Evolutionary conservation across 1,139 yeast species (phyloP), one percentile per base, ranked within the genome.

Genomic region (Candida tunisiensis): DNA sequence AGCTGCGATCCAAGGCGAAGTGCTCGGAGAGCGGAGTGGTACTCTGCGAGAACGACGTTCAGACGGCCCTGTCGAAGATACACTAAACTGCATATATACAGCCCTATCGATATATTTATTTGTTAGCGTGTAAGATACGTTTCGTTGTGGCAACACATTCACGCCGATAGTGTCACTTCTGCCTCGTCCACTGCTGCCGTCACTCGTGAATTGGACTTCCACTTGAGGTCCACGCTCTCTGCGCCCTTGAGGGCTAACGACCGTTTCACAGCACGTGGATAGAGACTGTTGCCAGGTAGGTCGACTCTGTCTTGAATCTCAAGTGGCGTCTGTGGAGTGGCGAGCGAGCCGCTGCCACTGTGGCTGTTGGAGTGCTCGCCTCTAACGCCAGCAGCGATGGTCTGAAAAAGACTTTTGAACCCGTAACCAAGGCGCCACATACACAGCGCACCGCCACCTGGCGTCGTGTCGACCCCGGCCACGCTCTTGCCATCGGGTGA

Each of bases 21-120:
- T 88, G 98, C 57, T 74, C 93, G 4, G 95, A 85, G 45, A 60
- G 62, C 31, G 96, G 96, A 9, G 95, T 78, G 18, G 91, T 88
- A 21, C 68, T 88, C 19, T 73, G 77, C 36, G 74, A 78, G 30
- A 56, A 63, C 19, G 95, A 83, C 45, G 88, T 88, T 20, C 77
- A 77, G 39, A 55, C 57, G 24, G 69, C 75, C 24, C 55, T 79
- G 33, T 63, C 61, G n/a, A 18, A 20, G n/a, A 9, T 21, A n/a
- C n/a, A n/a, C n/a, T n/a, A n/a, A n/a, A n/a, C n/a, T n/a, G n/a
- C n/a, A n/a, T n/a, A n/a, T n/a, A n/a, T n/a, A n/a, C n/a, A n/a
- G n/a, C n/a, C n/a, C n/a, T n/a, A n/a, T n/a, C n/a, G n/a, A n/a
- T n/a, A n/a, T n/a, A n/a, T n/a, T n/a, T n/a, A n/a, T n/a, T n/a